Percentiles rank a stretch among this genome's conserved stretches.
phyloP scores from a whole-genome alignment of 768 basidiomycete genomes.

The Nevesoporus exiguus region DNA sequence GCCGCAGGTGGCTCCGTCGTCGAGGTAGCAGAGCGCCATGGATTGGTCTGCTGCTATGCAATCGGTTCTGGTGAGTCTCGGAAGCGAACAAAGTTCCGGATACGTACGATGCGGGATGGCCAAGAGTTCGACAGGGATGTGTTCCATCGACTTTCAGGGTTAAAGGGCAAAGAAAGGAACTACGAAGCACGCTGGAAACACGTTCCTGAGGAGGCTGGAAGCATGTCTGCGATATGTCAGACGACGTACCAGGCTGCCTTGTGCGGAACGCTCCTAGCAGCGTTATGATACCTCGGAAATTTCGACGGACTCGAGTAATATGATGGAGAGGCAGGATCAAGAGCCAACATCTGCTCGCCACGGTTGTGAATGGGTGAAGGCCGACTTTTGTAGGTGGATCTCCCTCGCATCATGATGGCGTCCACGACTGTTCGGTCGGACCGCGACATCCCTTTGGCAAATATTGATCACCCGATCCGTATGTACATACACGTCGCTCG shows the following conservation, averaged over 20 bases:
- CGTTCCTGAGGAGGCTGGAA: constrained; percentile 22
- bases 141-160: constrained; percentile 20
- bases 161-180: constrained; percentile 24
- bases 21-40: constrained; percentile 27
- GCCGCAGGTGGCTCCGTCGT: constrained; percentile 11
- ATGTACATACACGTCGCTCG: constrained; percentile 9
- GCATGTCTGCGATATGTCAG: constrained; percentile 18
- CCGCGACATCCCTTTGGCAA: neutral
- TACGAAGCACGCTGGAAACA: constrained; percentile 28
- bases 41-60: constrained; percentile 4
- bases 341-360: neutral
- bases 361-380: constrained; percentile 8
- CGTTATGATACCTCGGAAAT: constrained; percentile 21
- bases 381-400: constrained; percentile 9
- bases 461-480: neutral
- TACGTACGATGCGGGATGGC: constrained; percentile 23
- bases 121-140: constrained; percentile 18
- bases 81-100: neutral
- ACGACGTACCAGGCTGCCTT: constrained; percentile 16
- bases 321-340: constrained; percentile 3
- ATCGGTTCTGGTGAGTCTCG: constrained; percentile 2
- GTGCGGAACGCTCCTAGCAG: constrained; percentile 18
- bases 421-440: neutral
- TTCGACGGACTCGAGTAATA: constrained; percentile 8
- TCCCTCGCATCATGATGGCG: constrained; percentile 2